Evolutionary conservation across 148 eudicot genomes (phyloP).

Genomic region (Euryodendron excelsum): DNA sequence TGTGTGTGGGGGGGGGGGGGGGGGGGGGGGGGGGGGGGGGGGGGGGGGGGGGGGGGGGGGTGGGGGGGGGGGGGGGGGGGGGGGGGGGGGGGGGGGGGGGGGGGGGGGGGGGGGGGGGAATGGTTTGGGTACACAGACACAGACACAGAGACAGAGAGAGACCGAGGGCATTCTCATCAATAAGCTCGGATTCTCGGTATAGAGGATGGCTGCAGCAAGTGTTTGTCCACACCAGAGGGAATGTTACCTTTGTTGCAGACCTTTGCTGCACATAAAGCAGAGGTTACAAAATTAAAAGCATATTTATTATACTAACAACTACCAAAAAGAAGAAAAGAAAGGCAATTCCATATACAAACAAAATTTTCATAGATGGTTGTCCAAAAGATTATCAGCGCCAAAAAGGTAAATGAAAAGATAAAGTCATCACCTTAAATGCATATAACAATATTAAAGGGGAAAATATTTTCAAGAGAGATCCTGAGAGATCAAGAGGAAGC

Average conservation of each 20-base stretch:
- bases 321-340: neutral
- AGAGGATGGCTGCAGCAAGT: slow-evolving; percentile 98
- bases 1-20: no score
- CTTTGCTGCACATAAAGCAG: slow-evolving; percentile 64
- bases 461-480: no score
- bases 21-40: no score
- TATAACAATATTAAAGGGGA: no score
- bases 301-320: neutral
- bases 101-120: no score
- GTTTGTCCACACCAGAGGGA: slow-evolving; percentile 97
- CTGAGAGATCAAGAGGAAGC: no score
- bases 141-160: slow-evolving; percentile 5
- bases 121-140: no score
- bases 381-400: neutral
- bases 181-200: slow-evolving; percentile 77
- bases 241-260: slow-evolving; percentile 88
- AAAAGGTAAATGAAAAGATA: neutral
- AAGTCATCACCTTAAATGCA: neutral
- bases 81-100: no score
- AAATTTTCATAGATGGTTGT: neutral
- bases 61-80: no score
- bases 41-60: no score
- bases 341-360: no score
- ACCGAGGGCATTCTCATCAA: slow-evolving; percentile 73
- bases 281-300: neutral